Percentiles rank a stretch among this genome's conserved stretches.
Conservation (phyloP, 2,329 filamentous ascomycete genomes). For the Hypoxylon sp. region DNA sequence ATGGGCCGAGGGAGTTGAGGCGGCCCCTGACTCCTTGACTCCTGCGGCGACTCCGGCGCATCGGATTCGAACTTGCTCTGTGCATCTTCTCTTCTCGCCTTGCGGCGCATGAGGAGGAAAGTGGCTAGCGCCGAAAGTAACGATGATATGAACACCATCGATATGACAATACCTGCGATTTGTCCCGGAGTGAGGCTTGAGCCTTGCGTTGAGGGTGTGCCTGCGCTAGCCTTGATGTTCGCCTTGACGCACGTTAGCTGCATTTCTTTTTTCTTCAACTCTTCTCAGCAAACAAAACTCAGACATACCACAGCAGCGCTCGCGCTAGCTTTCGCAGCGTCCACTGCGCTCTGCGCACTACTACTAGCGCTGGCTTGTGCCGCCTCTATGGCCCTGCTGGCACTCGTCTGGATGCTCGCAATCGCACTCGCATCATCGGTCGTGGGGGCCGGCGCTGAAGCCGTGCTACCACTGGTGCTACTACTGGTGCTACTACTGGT, state of each 20-base stretch:
- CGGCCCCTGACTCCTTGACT: constrained; percentile 1
- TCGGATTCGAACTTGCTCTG: constrained; percentile 10
- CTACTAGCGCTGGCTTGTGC: constrained; percentile 27
- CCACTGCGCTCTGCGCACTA: constrained; percentile 28
- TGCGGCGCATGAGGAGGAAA: constrained; percentile 37
- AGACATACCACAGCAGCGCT: constrained; percentile 30
- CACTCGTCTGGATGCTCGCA: constrained; percentile 24
- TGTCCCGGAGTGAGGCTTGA: constrained; percentile 33
- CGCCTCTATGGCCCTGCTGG: constrained; percentile 27
- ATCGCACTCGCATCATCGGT: constrained; percentile 7
- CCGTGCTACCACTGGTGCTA: neutral
- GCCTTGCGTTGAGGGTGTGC: neutral
- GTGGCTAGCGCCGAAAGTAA: constrained; percentile 32
- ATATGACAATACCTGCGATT: constrained; percentile 33
- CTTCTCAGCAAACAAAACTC: neutral
- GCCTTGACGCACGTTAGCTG: neutral
- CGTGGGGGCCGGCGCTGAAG: constrained; percentile 1
- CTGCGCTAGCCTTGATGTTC: constrained; percentile 24
- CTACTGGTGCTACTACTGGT: too few species aligned
- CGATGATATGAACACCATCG: constrained; percentile 26
- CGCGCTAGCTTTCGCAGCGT: constrained; percentile 22
- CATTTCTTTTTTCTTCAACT: neutral
- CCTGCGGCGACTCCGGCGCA: constrained; percentile 5
- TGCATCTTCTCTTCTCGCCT: constrained; percentile 6
- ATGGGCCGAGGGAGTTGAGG: neutral